Base-by-base conservation (phyloP, 768 basidiomycete species). In the Boletus sp. region DNA sequence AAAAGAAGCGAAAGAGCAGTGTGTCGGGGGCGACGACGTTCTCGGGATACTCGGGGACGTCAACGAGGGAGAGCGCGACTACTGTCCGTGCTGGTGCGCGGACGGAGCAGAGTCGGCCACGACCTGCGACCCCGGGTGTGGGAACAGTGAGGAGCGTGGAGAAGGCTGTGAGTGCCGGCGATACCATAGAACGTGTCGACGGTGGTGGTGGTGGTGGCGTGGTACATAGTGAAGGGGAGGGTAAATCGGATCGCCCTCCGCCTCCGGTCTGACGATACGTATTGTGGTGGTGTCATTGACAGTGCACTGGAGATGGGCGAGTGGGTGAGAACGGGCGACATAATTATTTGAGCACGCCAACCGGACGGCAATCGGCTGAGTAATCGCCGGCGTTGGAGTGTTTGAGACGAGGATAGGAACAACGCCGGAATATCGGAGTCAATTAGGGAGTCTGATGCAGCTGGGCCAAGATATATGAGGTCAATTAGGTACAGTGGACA, bases 11-110 rank as follows among this genome's bases (percentile, higher is more conserved):
- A 7, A 32, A 55, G 15, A 29, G 30, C 2, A 64, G 56, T 17
- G 6, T 7, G 7, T 60, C 70, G 5, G 60, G 40, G 33, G 29
- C 11, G 12, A 61, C 57, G n/a, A n/a, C n/a, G n/a, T n/a, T n/a
- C n/a, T n/a, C n/a, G 12, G 47, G 39, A 20, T 24, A 8, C 50
- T 67, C 57, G 18, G 24, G 28, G 54, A 20, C 51, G 11, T 57
- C 59, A 0, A 56, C 54, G 10, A 32, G 4, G 41, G 57, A 50
- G 47, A 56, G 44, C 12, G 30, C 10, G 40, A 47, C 45, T 2
- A 15, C 28, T 18, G 29, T 15, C 4, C 33, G 1, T 14, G 4
- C 7, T 8, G 47, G n/a, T 29, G 4, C 53, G n/a, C 57, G 14
- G 32, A 37, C 9, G 10, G 54, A 50, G 36, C 18, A 50, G 29